Evolutionary conservation across 129 eudicot species (phyloP).

Genomic region (Deinandra increscens): DNA sequence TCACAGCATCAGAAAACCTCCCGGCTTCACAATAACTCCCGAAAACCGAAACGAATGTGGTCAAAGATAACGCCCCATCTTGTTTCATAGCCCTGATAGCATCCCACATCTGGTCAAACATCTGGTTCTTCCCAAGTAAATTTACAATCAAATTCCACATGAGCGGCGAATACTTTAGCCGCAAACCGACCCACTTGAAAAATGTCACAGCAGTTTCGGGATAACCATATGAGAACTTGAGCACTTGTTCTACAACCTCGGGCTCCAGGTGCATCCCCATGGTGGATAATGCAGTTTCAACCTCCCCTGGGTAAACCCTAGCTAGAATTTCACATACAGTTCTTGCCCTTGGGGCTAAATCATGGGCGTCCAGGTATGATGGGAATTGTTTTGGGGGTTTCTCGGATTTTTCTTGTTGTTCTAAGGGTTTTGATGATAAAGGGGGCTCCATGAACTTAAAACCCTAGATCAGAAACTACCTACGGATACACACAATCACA

Average conservation of each 20-base stretch:
- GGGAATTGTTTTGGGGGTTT: slow-evolving; percentile 41
- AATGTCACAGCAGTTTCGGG: slow-evolving; percentile 54
- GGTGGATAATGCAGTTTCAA: slow-evolving; percentile 46
- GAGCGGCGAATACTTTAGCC: slow-evolving; percentile 39
- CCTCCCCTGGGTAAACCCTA: slow-evolving; percentile 36
- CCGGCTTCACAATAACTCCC: slow-evolving; percentile 70
- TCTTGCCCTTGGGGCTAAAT: slow-evolving; percentile 48
- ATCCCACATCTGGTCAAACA: slow-evolving; percentile 92
- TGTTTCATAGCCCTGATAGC: slow-evolving; percentile 76
- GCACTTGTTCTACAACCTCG: slow-evolving; percentile 55
- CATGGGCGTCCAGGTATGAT: slow-evolving; percentile 35
- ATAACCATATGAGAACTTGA: slow-evolving; percentile 53
- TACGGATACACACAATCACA: not conserved
- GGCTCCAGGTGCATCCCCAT: slow-evolving; percentile 46
- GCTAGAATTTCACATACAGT: slow-evolving; percentile 60
- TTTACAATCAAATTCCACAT: slow-evolving; percentile 82
- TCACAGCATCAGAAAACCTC: slow-evolving; percentile 59
- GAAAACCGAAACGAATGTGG: slow-evolving; percentile 67
- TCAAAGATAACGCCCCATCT: slow-evolving; percentile 48
- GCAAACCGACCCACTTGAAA: slow-evolving; percentile 65
- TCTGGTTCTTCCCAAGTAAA: slow-evolving; percentile 72
- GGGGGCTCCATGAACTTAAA: slow-evolving; percentile 26
- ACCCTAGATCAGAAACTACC: slow-evolving; percentile 23
- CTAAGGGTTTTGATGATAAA: slow-evolving; percentile 16
- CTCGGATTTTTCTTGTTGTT: not conserved